A percentile compares a stretch with the other conserved stretches of the same genome.
These are phyloP conservation scores for Sambucus nigra DNA, from an alignment of 129 eudicot genomes.

Conservation along the genomic window DNA sequence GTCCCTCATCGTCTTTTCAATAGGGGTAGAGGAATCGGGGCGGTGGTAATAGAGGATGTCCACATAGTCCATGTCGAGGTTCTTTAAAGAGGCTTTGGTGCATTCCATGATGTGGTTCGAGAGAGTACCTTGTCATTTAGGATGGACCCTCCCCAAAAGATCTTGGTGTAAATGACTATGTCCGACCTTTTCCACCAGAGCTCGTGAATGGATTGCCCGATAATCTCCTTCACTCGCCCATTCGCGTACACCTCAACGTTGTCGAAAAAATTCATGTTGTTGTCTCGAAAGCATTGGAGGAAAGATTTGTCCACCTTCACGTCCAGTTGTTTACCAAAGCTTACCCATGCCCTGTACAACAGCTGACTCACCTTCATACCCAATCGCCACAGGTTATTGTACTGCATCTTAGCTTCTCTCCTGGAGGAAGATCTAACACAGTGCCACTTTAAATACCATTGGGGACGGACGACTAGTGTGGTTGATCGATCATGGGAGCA, in stretches of 20 bases:
- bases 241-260: conserved; percentile 97
- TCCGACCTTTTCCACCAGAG: conserved; percentile 92
- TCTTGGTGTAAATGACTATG: conserved; percentile 75
- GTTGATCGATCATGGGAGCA: no score
- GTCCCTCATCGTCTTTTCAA: conserved; percentile 94
- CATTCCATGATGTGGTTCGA: conserved; percentile 71
- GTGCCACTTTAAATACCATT: no score
- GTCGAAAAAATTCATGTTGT: conserved; percentile 91
- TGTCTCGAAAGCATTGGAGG: conserved; percentile 77
- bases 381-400: conserved; percentile 73
- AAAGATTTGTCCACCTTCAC: conserved; percentile 79
- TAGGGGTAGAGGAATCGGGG: conserved; percentile 66
- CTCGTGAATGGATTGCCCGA: conserved; percentile 88
- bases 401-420: conserved; percentile 80
- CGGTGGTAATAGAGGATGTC: conserved; percentile 77
- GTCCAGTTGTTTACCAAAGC: conserved; percentile 88
- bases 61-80: conserved; percentile 81
- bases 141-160: conserved; percentile 93
- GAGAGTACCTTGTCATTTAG: conserved; percentile 82
- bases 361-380: conserved; percentile 81
- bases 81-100: conserved; percentile 49
- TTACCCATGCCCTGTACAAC: conserved; percentile 87
- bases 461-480: no score
- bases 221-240: conserved; percentile 86
- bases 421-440: no score